Evolutionary conservation across 768 basidiomycete species (phyloP), one percentile per base, ranked within the genome.

Genomic region (Lyophyllum atratum): DNA sequence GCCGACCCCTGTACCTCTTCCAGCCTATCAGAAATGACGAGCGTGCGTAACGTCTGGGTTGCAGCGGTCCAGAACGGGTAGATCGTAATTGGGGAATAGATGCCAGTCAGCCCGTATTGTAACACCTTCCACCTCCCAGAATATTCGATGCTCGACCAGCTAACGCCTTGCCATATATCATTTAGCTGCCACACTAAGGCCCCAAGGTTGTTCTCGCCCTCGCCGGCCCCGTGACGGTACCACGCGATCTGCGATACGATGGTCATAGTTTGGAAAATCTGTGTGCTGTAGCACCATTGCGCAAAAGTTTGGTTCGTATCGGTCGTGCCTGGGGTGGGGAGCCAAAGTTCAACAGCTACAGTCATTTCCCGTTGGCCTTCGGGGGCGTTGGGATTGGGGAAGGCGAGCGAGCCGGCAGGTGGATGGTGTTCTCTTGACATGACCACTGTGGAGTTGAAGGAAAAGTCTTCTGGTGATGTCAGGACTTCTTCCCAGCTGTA

Each of bases 211-310:
- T 84, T 80, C 68, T 85, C 83, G 55, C 79, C 78, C 46, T 74
- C 72, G 7, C 84, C 84, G 0, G 84, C 81, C n/a, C 84, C 83
- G 31, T 78, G 80, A 33, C 84, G 73, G 68, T 86, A 86, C 74
- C 76, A 85, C 7, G 82, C 77, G 40, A 85, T 77, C 64, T 85
- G 72, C 17, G 82, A 74, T n/a, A 78, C 73, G 73, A 85, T 84
- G 45, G 80, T 78, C 76, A 85, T 77, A n/a, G 79, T 72, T 59
- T 85, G 84, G 78, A 85, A 85, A n/a, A 85, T 60, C 60, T 85
- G 84, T 2, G 84, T 85, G 66, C 81, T 83, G 73, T 76, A 86
- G 67, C 81, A 84, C 83, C 83, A 85, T 63, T 85, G 82, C 0
- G 84, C 80, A 65, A 86, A 85, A 0, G 83, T 85, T 61, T 82